Percentiles rank a stretch among this genome's conserved stretches.
Conservation (phyloP, 2,329 filamentous ascomycete genomes). For the Golovinomyces cichoracearum region DNA sequence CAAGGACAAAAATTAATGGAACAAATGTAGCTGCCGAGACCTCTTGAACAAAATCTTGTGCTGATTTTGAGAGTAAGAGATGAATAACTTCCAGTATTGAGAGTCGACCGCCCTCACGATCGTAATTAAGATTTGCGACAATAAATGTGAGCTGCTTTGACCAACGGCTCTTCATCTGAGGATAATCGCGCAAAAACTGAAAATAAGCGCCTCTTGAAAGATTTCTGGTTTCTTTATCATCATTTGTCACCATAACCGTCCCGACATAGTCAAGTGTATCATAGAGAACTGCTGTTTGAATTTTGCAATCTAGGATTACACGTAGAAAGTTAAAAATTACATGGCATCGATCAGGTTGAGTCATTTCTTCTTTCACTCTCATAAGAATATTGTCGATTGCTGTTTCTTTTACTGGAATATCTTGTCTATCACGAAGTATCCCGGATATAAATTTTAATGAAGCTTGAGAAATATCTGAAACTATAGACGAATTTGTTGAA, state of each 20-base stretch:
- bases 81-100: conserved; percentile 86
- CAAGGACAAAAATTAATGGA: conserved; percentile 58
- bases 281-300: conserved; percentile 71
- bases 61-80: conserved; percentile 61
- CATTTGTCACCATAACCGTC: conserved; percentile 85
- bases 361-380: conserved; percentile 65
- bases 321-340: conserved; percentile 87
- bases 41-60: conserved; percentile 58
- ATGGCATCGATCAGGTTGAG: conserved; percentile 75
- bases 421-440: conserved; percentile 55
- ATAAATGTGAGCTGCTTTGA: conserved; percentile 72
- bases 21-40: conserved; percentile 61
- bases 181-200: conserved; percentile 84
- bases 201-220: conserved; percentile 73
- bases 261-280: conserved; percentile 75
- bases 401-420: conserved; percentile 50
- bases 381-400: conserved; percentile 62
- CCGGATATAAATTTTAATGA: conserved; percentile 70
- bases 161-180: conserved; percentile 73
- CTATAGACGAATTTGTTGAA: conserved; percentile 49
- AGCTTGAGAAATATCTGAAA: conserved; percentile 62
- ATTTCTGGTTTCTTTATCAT: conserved; percentile 67
- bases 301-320: conserved; percentile 57
- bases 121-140: conserved; percentile 71
- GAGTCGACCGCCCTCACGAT: conserved; percentile 63